phyloP scores from a whole-genome alignment of 179 eudicot species.

The Monotropa hypopitys region DNA sequence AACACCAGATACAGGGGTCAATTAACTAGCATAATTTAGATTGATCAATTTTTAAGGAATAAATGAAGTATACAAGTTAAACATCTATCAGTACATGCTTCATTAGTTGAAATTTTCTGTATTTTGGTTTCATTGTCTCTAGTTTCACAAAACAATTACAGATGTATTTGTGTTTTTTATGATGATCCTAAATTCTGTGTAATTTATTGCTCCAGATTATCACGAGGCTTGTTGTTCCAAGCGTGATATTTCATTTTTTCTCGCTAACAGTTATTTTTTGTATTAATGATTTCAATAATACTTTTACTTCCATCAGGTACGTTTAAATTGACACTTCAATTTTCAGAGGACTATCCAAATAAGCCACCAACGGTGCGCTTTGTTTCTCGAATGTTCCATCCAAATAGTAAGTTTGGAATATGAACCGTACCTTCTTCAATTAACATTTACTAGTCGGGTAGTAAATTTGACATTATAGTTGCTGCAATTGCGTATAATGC shows the following conservation, averaged over 20 bases:
- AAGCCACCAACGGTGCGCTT: conserved; percentile 42
- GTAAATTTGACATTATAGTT: not conserved
- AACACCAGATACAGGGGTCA: not conserved
- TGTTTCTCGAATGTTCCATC: conserved; percentile 46
- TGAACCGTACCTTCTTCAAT: not conserved
- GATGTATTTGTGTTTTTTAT: not conserved
- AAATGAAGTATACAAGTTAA: not conserved
- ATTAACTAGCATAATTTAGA: not conserved
- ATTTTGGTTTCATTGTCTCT: not conserved
- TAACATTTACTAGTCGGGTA: not conserved
- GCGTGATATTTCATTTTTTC: not conserved
- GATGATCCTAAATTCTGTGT: not conserved
- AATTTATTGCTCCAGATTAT: not conserved
- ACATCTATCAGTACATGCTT: not conserved
- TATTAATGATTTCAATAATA: not conserved
- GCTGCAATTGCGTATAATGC: not conserved
- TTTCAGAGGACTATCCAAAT: conserved; percentile 37
- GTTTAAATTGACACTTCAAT: conserved; percentile 34
- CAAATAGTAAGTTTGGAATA: conserved; percentile 22
- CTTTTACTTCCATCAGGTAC: conserved; percentile 20
- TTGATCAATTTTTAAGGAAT: not conserved
- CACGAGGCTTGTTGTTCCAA: not conserved
- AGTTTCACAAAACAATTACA: not conserved
- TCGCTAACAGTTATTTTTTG: not conserved
- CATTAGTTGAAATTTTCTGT: not conserved